A percentile compares a stretch with the other conserved stretches of the same genome.
These are phyloP conservation scores for Marchantia paleacea DNA, from an alignment of 225 moss, liverwort and hornwort genomes.

Conservation along the genomic window DNA sequence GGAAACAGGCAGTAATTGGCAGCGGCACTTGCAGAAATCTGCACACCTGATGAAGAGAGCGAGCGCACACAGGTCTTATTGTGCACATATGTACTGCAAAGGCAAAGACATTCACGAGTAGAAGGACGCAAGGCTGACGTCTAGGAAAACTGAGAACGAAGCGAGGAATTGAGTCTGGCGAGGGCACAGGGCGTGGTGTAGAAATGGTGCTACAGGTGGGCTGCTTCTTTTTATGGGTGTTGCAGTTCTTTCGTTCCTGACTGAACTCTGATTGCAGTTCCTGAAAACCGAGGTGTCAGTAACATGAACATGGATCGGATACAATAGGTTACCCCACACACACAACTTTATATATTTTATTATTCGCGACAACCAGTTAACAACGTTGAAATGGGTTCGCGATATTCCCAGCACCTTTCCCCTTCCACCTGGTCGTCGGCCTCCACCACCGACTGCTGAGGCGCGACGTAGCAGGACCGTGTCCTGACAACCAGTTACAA, in stretches of 20 bases:
- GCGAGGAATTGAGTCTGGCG: not conserved
- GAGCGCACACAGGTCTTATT: too few relatives aligned
- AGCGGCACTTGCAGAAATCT: too few relatives aligned
- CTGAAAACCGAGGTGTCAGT: not conserved
- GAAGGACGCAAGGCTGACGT: not conserved
- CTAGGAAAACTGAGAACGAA: not conserved
- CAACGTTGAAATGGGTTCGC: not conserved
- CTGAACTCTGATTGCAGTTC: not conserved
- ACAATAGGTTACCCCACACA: not conserved
- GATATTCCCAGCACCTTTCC: not conserved
- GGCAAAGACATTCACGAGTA: not conserved
- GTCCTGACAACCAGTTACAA: not conserved
- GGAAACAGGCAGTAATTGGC: not conserved
- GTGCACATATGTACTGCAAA: too few relatives aligned
- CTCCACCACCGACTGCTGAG: not conserved
- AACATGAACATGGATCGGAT: not conserved
- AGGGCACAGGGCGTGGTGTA: not conserved
- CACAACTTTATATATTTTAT: not conserved
- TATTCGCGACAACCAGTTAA: not conserved
- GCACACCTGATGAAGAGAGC: too few relatives aligned
- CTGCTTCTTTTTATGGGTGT: not conserved
- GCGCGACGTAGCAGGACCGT: not conserved
- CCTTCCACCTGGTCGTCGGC: not conserved
- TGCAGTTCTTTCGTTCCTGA: not conserved
- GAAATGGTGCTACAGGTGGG: not conserved